Base-by-base conservation (phyloP, 1,284 basidiomycete species). In the Papiliotrema terrestris region DNA sequence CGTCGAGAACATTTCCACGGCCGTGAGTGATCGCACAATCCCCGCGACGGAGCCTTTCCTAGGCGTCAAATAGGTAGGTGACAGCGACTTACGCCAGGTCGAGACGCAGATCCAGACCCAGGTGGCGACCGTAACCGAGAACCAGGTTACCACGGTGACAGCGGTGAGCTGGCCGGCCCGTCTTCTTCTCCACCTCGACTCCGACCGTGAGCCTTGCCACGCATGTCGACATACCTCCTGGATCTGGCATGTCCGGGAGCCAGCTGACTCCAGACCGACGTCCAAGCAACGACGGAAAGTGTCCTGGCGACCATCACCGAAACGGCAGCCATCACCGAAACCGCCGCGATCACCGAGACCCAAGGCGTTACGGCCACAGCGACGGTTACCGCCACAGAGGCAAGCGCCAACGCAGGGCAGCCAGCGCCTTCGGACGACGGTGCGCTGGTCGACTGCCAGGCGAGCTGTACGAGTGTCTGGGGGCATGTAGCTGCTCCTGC, bases 401-500 rank as follows among this genome's bases (percentile, higher is more conserved):
- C 26, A 14, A n/a, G 23, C 19, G 25, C 19, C 20, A 29, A n/a
- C 52, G 49, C 39, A 14, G 44, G 42, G 2, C 13, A 26, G 38
- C 15, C 29, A 5, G 29, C 29, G 6, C 6, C 29, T 3, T 19
- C 20, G 20, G 20, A 39, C 19, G 36, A 25, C 6, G 41, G 49
- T 13, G 38, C 14, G 13, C 45, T 59, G 3, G 8, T 9, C 14
- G 39, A 46, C n/a, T 59, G 57, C 32, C 51, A 49, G 17, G 45
- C 36, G 14, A 59, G 51, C 42, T 59, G 57, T 47, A 49, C 54
- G 29, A 55, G 54, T 22, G 39, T 49, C 2, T 55, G 42, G 25
- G 54, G 45, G 1, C 32, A 37, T 3, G 32, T 47, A 8, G n/a
- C 22, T 9, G 19, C 47, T 22, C 9, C 17, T 49, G 22, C 35